Percentiles rank a stretch among this genome's conserved stretches.
These are phyloP conservation scores for Lojkania enalia DNA, from an alignment of 2,329 filamentous ascomycete species.

Conservation along the genomic window DNA sequence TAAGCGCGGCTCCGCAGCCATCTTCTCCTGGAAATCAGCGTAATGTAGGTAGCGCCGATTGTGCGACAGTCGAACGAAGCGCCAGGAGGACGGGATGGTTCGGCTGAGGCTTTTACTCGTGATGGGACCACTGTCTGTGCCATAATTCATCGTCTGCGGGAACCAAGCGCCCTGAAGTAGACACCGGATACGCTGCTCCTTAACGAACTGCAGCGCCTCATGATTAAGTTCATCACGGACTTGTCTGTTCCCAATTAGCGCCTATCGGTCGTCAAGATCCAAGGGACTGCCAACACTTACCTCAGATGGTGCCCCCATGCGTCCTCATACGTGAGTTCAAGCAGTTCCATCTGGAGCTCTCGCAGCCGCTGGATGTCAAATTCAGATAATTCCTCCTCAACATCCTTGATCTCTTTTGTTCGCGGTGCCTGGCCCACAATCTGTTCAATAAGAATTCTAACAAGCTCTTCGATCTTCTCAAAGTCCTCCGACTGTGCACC, in stretches of 20 bases:
- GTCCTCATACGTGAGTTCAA: constrained; percentile 90
- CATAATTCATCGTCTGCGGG: constrained; percentile 56
- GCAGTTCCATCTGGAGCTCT: constrained; percentile 87
- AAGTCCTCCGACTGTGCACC: constrained; percentile 85
- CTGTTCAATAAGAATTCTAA: constrained; percentile 87
- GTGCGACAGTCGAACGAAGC: constrained; percentile 86
- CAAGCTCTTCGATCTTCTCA: constrained; percentile 87
- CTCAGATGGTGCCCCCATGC: constrained; percentile 89
- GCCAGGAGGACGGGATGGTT: constrained; percentile 63
- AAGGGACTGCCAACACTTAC: constrained; percentile 30
- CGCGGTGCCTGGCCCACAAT: constrained; percentile 81
- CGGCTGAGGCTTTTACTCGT: constrained; percentile 48
- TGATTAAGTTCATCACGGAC: constrained; percentile 90
- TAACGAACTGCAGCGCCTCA: constrained; percentile 93
- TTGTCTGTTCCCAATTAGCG: constrained; percentile 54
- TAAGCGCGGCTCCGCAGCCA: constrained; percentile 67
- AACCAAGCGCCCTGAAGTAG: constrained; percentile 92
- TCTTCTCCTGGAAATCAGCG: constrained; percentile 74
- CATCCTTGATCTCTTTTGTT: constrained; percentile 80
- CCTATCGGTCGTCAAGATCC: constrained; percentile 1
- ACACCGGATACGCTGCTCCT: constrained; percentile 92
- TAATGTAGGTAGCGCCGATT: constrained; percentile 91
- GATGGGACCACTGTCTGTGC: constrained; percentile 51
- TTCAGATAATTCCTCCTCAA: constrained; percentile 85
- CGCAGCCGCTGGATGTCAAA: constrained; percentile 79